A percentile compares a stretch with the other conserved stretches of the same genome.
phyloP scores from a whole-genome alignment of 1,284 basidiomycete species.

The Rhizoctonia solani region DNA sequence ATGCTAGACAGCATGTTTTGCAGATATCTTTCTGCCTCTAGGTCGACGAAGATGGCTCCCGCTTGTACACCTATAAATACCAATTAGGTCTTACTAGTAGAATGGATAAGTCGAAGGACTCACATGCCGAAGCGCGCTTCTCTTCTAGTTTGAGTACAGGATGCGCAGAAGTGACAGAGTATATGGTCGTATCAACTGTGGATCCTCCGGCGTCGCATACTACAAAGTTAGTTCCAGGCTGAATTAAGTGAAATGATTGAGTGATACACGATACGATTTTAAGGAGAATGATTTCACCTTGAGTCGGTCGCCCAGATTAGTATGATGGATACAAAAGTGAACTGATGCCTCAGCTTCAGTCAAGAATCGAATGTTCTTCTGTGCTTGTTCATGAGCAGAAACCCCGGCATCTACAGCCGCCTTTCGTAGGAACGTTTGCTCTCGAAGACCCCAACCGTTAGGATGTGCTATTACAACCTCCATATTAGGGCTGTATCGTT shows the following conservation, averaged over 20 bases:
- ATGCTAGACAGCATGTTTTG: background rate
- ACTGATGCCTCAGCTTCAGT: constrained; percentile 40
- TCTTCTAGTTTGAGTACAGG: constrained; percentile 36
- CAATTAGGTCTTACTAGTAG: background rate
- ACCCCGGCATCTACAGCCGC: constrained; percentile 32
- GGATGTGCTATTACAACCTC: constrained; percentile 36
- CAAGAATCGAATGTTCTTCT: constrained; percentile 32
- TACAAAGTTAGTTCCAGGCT: constrained; percentile 34
- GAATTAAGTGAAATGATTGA: background rate
- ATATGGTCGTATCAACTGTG: constrained; percentile 39
- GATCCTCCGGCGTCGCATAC: constrained; percentile 40
- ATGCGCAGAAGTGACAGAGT: constrained; percentile 13
- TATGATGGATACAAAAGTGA: constrained; percentile 35
- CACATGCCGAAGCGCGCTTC: constrained; percentile 25
- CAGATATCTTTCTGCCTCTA: background rate
- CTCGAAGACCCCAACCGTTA: constrained; percentile 36
- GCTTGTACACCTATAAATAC: constrained; percentile 27
- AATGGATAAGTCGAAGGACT: background rate
- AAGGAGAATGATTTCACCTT: background rate
- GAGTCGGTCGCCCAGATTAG: constrained; percentile 17
- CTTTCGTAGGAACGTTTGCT: constrained; percentile 31
- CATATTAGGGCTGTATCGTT: constrained; percentile 8
- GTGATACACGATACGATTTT: background rate
- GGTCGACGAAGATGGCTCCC: constrained; percentile 28
- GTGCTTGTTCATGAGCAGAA: background rate